Base-by-base conservation (phyloP, 2,329 filamentous ascomycete species). In the Cytospora leucostoma region DNA sequence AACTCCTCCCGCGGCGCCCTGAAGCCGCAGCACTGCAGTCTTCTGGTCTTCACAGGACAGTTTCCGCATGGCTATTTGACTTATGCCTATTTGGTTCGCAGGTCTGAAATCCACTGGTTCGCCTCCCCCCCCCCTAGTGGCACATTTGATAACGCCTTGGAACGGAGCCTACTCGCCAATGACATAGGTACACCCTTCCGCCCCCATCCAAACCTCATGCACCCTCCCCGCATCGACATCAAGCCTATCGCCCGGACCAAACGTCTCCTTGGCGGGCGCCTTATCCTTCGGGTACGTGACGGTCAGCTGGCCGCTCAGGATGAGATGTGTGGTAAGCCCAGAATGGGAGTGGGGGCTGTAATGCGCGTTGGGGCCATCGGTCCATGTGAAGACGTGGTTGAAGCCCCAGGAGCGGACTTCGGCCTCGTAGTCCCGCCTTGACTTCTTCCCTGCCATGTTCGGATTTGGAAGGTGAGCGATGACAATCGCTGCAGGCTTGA, bases 321-420 rank as follows among this genome's bases (percentile, higher is more conserved):
- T 87, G 54, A 92, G 78, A 74, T 92, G 89, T 1, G 88, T 91
- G 0, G 88, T 92, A 53, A 87, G 76, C 40, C 82, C 83, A 27
- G 74, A 69, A 71, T 92, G 89, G 15, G 81, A 82, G 71, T 92
- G 89, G 15, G 89, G 88, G 49, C 79, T 78, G 72, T 92, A 92
- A 74, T 92, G 79, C 34, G 84, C 80, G 72, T 90, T 87, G 66
- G 87, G 85, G 27, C 79, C 77, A 74, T 92, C 89, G 8, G 82
- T 86, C 88, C 89, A 92, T 3, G 88, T 91, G 67, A 90, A 90
- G 70, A 90, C 88, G 56, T 86, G 80, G 3, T 73, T 68, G 71
- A 91, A 92, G 1, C 89, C 89, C 88, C 89, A 91, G 1, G 83
- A 84, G 40, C 80, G 80, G 33, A 92, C 88, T 70, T 89, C 78